Conservation (phyloP, 176 grass and related monocot genomes). For the Oryza nivara region DNA sequence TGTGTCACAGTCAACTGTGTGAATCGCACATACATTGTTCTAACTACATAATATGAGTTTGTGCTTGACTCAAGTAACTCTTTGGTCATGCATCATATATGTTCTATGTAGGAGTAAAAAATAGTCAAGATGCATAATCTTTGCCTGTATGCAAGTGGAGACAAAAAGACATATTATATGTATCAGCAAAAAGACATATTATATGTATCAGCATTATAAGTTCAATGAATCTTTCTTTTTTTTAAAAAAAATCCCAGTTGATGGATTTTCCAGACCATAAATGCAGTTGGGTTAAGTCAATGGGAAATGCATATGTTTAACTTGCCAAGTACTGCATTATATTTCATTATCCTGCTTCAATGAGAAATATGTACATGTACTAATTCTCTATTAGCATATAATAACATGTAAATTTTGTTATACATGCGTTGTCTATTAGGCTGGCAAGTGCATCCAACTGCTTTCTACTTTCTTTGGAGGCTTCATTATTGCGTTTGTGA, state of each 20-base stretch:
- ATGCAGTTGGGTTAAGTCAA: neutral
- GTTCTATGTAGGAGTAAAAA: no score
- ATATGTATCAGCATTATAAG: neutral
- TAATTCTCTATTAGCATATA: neutral
- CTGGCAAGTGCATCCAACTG: conserved; percentile 72
- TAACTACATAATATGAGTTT: no score
- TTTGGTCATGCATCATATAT: no score
- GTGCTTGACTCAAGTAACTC: no score
- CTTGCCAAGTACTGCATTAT: neutral
- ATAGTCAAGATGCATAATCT: neutral
- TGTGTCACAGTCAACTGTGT: no score
- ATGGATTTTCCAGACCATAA: neutral
- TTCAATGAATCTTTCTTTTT: neutral
- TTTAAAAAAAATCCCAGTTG: neutral
- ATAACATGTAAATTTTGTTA: neutral
- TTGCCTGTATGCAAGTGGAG: neutral
- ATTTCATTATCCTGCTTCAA: neutral
- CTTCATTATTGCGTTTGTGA: conserved; percentile 72
- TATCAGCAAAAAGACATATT: neutral
- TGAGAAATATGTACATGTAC: neutral
- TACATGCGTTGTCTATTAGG: conserved; percentile 45
- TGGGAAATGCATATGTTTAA: conserved; percentile 12
- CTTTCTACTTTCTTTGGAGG: conserved; percentile 74
- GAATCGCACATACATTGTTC: no score
- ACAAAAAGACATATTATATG: neutral